Evolutionary conservation across 148 eudicot species (phyloP), one percentile per base, ranked within the genome.

Genomic region (Pharnaceum exiguum): DNA sequence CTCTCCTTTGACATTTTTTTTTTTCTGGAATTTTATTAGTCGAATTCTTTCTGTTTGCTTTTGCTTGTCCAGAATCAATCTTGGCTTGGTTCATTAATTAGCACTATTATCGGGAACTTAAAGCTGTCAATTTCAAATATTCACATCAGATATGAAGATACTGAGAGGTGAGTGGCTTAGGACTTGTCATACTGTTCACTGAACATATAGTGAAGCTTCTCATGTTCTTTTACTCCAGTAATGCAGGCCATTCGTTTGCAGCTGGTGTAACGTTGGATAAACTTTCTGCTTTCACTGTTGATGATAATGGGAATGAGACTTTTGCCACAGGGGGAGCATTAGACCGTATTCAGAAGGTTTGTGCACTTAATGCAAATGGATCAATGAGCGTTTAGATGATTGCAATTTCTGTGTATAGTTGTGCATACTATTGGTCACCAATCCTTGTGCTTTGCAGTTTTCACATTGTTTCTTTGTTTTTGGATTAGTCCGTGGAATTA

Each of bases 71-170:
- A 89, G 99, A 94, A 94, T 61, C 82, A 80, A 61, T 83, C 99
- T 46, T 94, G 99, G 99, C 62, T 94, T 71, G 95, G 95, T 68
- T 94, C 99, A 2, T 67, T 89, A 64, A 75, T 86, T 65, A 83
- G 82, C 86, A 89, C 95, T 37, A 85, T 94, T 51, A 89, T 94
- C 27, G 99, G 99, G 56, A 94, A 94, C 67, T 51, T 94, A 70
- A 94, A 79, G 82, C 96, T 94, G 55, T 89, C 99, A n/a, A 85
- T 94, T 57, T 89, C 99, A 63, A 94, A 89, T 64, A 80, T 94
- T 46, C 99, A 93, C 70, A 82, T 93, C 75, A 81, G 99, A 89
- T 93, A 93, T 60, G 99, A 88, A 77, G 99, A 94, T 79, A 51
- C 67, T 69, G 99, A 94, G 80, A 94, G 99, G 99, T 94, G 73